Evolutionary conservation across 257 asterid species (phyloP).

Genomic region (Eucommia ulmoides): DNA sequence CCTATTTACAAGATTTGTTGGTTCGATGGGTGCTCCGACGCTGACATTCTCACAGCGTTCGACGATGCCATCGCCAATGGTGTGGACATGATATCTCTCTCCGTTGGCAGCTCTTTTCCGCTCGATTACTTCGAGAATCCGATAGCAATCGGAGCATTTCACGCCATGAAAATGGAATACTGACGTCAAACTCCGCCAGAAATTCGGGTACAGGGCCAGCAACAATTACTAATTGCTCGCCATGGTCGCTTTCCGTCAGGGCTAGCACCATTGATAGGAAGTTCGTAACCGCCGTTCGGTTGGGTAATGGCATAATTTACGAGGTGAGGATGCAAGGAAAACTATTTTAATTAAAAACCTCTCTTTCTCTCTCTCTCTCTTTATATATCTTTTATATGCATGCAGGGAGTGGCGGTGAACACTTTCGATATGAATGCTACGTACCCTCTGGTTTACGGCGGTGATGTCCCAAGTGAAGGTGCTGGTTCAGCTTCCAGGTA

Average conservation of each 20-base stretch:
- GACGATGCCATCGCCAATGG: slow-evolving; percentile 11
- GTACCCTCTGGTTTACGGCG: not conserved
- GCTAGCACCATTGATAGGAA: slow-evolving; percentile 39
- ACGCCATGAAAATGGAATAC: slow-evolving; percentile 14
- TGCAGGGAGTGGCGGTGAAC: not conserved
- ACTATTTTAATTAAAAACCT: not conserved
- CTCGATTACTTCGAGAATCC: not conserved
- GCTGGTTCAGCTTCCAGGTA: not conserved
- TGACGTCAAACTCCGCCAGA: slow-evolving; percentile 28
- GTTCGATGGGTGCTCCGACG: slow-evolving; percentile 5
- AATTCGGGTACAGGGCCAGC: slow-evolving; percentile 24
- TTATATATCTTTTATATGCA: not conserved
- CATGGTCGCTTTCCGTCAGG: slow-evolving; percentile 33
- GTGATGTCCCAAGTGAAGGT: not conserved
- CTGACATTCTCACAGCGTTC: slow-evolving; percentile 12
- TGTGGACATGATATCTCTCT: slow-evolving; percentile 10
- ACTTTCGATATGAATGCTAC: not conserved
- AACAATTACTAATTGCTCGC: slow-evolving; percentile 17
- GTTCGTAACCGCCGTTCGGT: slow-evolving; percentile 16
- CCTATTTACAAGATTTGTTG: slow-evolving; percentile 17
- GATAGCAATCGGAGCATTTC: slow-evolving; percentile 1
- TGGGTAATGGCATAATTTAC: slow-evolving; percentile 24
- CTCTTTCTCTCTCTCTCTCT: not conserved
- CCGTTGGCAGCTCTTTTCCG: slow-evolving; percentile 10
- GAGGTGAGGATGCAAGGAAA: slow-evolving; percentile 11